Base-by-base conservation (phyloP, 2,329 filamentous ascomycete genomes). In the Amauroascus verrucosus region DNA sequence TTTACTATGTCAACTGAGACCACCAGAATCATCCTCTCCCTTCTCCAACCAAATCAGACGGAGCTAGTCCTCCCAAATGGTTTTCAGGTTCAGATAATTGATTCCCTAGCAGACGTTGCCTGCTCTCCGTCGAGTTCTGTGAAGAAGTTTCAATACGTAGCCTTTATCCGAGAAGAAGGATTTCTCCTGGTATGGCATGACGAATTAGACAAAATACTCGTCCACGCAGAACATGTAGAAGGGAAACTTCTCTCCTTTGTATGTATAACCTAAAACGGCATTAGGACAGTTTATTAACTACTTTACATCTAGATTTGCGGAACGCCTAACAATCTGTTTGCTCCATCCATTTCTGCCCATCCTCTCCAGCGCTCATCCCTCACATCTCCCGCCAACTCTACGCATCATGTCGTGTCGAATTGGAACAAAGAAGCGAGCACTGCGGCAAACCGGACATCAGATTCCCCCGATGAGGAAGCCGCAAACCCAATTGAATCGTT, bases 1-100 rank as follows among this genome's bases (percentile, higher is more conserved):
- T 67, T 77, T 54, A 77, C 75, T 8, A 75, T 78, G 71, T 71
- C 69, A 8, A 72, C 73, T 1, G 68, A 75, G 44, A 73, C 74
- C 53, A 73, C 73, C 26, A 67, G 71, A 18, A 71, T 70, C 14
- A 71, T 77, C 33, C 67, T 76, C 55, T 63, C 66, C n/a, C 66
- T 66, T 0, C 56, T 77, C 22, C 56, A 67, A 6, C 65, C 67
- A 6, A 64, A 65, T 32, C 72, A 76, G 52, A 70, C 65, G 0
- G 73, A 75, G 56, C 62, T 77, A 26, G 62, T 65, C 40, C 65
- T 74, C 54, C 63, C 61, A 22, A 66, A 65, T 48, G 72, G 74
- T 3, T 74, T 70, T 40, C 68, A 71, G 50, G 63, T 75, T 3
- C 74, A 75, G 54, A 65, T 77, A 26, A 64, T 74, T 48, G 72